Base-by-base conservation (phyloP, 441 rosid species). In the Monsonia emarginata region DNA sequence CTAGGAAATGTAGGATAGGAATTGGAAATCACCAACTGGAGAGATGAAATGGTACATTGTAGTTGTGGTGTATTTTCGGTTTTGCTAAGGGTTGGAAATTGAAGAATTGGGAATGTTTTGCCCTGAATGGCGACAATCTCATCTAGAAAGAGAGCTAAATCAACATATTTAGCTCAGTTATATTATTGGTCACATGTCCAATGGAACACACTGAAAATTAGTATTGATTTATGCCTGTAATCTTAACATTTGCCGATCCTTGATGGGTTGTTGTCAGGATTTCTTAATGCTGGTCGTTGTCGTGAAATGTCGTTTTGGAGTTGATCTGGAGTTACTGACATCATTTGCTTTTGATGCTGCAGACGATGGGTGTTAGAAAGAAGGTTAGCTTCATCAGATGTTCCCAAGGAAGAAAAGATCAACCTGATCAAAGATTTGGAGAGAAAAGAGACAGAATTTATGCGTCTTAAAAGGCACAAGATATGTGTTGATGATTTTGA, bases 321-420 rank as follows among this genome's bases (percentile, higher is more conserved):
- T n/a, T n/a, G 19, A 9, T 61, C 56, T 65, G 54, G 8, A 60
- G 64, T 70, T 57, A 62, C 24, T 65, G 24, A 42, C 63, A 54
- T 74, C 63, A 66, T 75, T 79, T 72, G 57, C 24, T 72, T 71
- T 74, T 28, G 19, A n/a, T n/a, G n/a, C 57, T 80, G 69, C 80
- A 92, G 98, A 79, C 83, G 98, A 56, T 92, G 94, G 90, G 86
- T 86, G 64, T 72, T 92, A 57, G 98, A 92, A 83, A 88, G 92
- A 67, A 86, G 77, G 78, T 73, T 92, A 65, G 98, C 98, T 57
- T 80, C 89, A 59, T 92, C 96, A 26, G 92, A 85, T 73, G 98
- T 86, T 61, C 88, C 98, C 25, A 83, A 85, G 73, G 96, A 90
- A 78, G 96, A 90, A 72, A 91, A 87, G 72, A 84, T 89, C 66